Evolutionary conservation across 116 monocot species (phyloP), one percentile per base, ranked within the genome.

Genomic region (Trichopus zeylanicus): DNA sequence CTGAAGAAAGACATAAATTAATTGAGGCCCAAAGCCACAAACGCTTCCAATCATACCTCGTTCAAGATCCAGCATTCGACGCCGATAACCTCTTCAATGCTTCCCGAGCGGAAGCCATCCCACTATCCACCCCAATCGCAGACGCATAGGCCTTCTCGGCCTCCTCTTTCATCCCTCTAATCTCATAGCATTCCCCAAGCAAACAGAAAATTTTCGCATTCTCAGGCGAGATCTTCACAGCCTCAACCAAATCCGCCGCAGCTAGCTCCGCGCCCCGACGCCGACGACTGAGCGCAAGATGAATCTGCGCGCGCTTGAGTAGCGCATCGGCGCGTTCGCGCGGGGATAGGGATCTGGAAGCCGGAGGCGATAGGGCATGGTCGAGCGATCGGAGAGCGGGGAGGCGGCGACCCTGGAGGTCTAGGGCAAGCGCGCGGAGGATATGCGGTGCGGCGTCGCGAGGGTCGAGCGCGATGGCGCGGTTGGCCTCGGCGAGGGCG

Each of bases 381-480:
- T 82, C 86, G 33, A 87, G 81, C 55, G 82, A 69, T 29, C 68
- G 73, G 61, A 84, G 49, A 42, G 87, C 78, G 13, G 73, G 60
- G 26, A 76, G 46, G 63, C 64, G 86, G 61, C 58, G 90, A 63
- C 76, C 90, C 25, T 61, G 87, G 73, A 84, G 67, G 38, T 91
- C 82, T 51, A 97, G 82, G 37, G 87, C 81, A 25, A 84, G 81
- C 53, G 82, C 78, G 23, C 74, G 76, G 70, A 91, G 90, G 64
- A 97, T 73, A 60, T 75, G 75, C 18, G 80, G 57, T 28, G 91
- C 97, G 48, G 87, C 84, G 61, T 97, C 87, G 53, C 84, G 84
- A 25, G 87, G 84, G 54, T 84, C 84, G 55, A 81, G 70, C 61
- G 78, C 61, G 61, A 75, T 64, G 65, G 93, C 93, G 42, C 51